Conservation (phyloP, 2,329 filamentous ascomycete species). For the Biscogniauxia marginata region DNA sequence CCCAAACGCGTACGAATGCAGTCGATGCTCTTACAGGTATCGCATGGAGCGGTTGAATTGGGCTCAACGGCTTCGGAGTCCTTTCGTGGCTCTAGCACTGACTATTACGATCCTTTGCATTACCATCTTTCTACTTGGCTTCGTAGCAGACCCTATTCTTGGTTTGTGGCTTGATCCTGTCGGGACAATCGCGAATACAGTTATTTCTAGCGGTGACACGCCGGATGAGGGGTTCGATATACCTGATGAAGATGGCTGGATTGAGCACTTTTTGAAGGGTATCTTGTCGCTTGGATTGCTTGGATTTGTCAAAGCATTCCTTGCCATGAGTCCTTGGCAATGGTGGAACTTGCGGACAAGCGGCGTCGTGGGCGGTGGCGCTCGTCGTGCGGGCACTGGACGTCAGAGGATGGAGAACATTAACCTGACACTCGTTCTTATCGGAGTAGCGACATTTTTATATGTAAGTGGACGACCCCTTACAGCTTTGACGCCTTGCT, state of each 20-base stretch:
- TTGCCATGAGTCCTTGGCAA: constrained; percentile 72
- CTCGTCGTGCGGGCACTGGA: constrained; percentile 61
- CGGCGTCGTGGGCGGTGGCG: constrained; percentile 51
- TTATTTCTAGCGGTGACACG: constrained; percentile 42
- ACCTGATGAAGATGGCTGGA: constrained; percentile 62
- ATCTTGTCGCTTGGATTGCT: constrained; percentile 85
- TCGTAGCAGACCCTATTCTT: constrained; percentile 89
- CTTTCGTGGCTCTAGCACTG: constrained; percentile 64
- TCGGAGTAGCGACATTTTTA: constrained; percentile 79
- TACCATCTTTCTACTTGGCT: constrained; percentile 80
- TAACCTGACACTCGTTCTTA: constrained; percentile 73
- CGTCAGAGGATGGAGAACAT: constrained; percentile 76
- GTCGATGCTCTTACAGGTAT: constrained; percentile 84
- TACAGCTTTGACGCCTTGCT: neutral
- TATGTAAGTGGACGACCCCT: constrained; percentile 55
- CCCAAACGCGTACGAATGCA: constrained; percentile 82
- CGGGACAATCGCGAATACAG: constrained; percentile 55
- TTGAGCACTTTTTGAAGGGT: constrained; percentile 83
- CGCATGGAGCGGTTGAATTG: constrained; percentile 73
- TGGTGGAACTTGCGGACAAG: constrained; percentile 72
- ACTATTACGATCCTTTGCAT: constrained; percentile 70
- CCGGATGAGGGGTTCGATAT: constrained; percentile 41
- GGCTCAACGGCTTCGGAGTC: constrained; percentile 68
- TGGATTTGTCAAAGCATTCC: constrained; percentile 77
- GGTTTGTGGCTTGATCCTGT: constrained; percentile 82